A percentile compares a stretch with the other conserved stretches of the same genome.
Conservation (phyloP, 768 basidiomycete species). For the Naganishia randhawae region DNA sequence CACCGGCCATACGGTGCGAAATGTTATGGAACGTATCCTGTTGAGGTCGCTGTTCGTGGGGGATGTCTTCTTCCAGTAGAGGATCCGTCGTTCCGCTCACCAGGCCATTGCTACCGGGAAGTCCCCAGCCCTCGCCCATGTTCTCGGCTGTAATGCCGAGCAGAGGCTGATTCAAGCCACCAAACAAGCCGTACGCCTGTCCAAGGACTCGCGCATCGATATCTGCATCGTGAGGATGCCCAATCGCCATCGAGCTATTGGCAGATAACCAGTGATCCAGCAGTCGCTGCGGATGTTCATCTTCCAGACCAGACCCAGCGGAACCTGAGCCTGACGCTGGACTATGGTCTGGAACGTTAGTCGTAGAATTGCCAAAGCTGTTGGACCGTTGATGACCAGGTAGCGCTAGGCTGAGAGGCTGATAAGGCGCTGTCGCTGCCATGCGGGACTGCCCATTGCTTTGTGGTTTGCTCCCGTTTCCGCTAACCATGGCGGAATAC, state of each 20-base stretch:
- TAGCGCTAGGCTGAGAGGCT: constrained; percentile 27
- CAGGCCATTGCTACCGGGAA: constrained; percentile 5
- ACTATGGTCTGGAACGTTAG: constrained; percentile 27
- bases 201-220: constrained; percentile 27
- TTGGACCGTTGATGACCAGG: constrained; percentile 13
- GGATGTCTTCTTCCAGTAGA: constrained; percentile 11
- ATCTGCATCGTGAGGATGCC: constrained; percentile 34
- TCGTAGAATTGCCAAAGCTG: constrained; percentile 21
- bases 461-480: neutral
- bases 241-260: constrained; percentile 44
- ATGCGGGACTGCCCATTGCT: constrained; percentile 6
- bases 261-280: constrained; percentile 46
- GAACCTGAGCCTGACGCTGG: constrained; percentile 31
- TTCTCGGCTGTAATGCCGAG: neutral
- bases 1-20: constrained; percentile 27
- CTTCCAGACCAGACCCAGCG: constrained; percentile 35
- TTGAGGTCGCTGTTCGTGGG: constrained; percentile 22
- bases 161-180: constrained; percentile 28
- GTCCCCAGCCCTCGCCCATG: constrained; percentile 17
- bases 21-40: constrained; percentile 28
- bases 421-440: constrained; percentile 21
- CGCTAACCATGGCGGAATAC: constrained; percentile 17
- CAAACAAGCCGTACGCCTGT: constrained; percentile 12
- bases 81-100: constrained; percentile 14
- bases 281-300: constrained; percentile 46